Base-by-base conservation (phyloP, 139 green algal species). In the Edaphochlamys debaryana region DNA sequence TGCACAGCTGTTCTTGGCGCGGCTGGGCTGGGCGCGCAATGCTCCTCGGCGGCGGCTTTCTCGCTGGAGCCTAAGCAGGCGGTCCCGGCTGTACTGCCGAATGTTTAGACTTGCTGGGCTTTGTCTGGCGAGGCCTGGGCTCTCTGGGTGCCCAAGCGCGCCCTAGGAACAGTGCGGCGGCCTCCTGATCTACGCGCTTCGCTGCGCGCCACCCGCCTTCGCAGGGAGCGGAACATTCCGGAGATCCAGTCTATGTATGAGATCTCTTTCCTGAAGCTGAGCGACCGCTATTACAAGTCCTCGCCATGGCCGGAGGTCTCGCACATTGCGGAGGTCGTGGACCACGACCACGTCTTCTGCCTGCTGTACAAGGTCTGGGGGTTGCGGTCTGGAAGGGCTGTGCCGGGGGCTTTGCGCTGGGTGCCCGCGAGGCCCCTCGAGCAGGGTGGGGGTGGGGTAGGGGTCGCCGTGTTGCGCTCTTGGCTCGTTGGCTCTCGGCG, bases 221-320 rank as follows among this genome's bases (percentile, higher is more conserved):
- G 27, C 89, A 96, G 97, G 74, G 96, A 99, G 87, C 93, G 96
- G 48, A 99, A 99, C 90, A 96, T 99, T 64, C 91, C 94, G 41
- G 98, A 99, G 86, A 99, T 99, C 27, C 91, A 95, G 45, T 94
- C 94, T 41, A 99, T 99, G 98, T 99, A 99, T 90, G 95, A 97
- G 69, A 88, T 93, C 20, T 97, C 95, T 3, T 99, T 99, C 87
- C 86, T 92, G 56, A 97, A 96, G 88, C 91, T 99, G 30, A 97
- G 85, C 78, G 98, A 99, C 69, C 91, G 96, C n/a, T 98, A 97
- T 86, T 99, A 98, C 94, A 98, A 98, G 89, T 85, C 83, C 41
- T 62, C 62, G 32, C 72, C 92, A 19, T 99, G 98, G 98, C 98
- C 98, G 1, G 82, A 89, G 4, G 95, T 96, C 45, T 92, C 98